Percentiles rank a stretch among this genome's conserved stretches.
phyloP scores from a whole-genome alignment of 805 yeast species.

The Scheffersomyces stipitis region DNA sequence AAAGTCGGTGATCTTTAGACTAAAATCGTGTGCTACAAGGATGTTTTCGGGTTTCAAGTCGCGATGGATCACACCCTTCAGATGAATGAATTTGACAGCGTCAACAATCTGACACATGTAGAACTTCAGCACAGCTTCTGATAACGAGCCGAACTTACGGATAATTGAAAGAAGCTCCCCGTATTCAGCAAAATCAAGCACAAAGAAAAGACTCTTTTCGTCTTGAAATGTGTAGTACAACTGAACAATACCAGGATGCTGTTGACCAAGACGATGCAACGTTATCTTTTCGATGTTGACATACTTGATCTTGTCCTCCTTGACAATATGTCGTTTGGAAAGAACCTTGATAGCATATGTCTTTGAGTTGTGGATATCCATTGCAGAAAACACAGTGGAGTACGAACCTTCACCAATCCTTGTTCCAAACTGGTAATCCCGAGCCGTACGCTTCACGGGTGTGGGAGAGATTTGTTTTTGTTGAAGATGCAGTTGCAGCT shows the following conservation, averaged over 20 bases:
- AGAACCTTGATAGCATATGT: conserved; percentile 90
- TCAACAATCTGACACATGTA: conserved; percentile 88
- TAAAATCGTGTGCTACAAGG: conserved; percentile 78
- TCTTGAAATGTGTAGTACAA: conserved; percentile 95
- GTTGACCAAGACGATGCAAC: conserved; percentile 76
- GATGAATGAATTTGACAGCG: conserved; percentile 85
- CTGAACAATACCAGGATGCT: conserved; percentile 92
- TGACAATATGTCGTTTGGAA: conserved; percentile 88
- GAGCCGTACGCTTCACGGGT: conserved; percentile 55
- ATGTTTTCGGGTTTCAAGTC: conserved; percentile 96
- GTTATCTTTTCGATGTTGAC: conserved; percentile 95
- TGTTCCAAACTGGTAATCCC: conserved; percentile 86
- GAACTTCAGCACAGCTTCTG: conserved; percentile 73
- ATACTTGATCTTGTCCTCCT: conserved; percentile 91
- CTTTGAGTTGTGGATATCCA: conserved; percentile 68
- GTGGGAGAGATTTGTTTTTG: no score
- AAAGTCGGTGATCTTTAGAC: conserved; percentile 90
- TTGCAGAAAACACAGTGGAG: conserved; percentile 87
- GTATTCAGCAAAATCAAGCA: conserved; percentile 88
- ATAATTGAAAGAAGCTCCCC: conserved; percentile 89
- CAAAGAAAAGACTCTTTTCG: conserved; percentile 81
- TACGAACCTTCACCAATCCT: conserved; percentile 95
- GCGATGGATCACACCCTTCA: conserved; percentile 86
- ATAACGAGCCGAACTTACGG: conserved; percentile 72
- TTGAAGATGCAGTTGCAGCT: no score